Conservation (phyloP, 2,329 filamentous ascomycete species). For the Fusarium longipes region DNA sequence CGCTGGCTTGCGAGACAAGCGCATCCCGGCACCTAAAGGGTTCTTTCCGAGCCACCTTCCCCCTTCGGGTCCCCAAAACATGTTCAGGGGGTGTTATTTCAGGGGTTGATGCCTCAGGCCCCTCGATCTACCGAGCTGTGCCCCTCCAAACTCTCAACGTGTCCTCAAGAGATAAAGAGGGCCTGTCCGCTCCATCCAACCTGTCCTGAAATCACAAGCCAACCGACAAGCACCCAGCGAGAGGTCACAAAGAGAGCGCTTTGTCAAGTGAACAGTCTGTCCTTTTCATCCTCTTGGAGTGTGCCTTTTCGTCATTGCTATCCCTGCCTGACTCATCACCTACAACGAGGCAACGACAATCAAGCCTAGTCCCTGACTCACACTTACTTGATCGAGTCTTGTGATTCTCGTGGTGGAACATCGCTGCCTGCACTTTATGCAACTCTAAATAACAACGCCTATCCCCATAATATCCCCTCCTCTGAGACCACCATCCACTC, state of each 20-base stretch:
- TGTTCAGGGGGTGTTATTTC: conserved; percentile 32
- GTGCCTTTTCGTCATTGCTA: conserved; percentile 29
- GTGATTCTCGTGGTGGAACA: conserved; percentile 30
- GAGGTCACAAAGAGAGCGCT: conserved; percentile 31
- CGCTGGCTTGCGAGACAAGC: conserved; percentile 9
- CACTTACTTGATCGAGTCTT: conserved; percentile 38
- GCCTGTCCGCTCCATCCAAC: conserved; percentile 40
- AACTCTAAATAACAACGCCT: conserved; percentile 3
- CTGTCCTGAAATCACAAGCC: conserved; percentile 32
- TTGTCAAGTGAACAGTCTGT: conserved; percentile 45
- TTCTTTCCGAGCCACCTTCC: conserved; percentile 27
- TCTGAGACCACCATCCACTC: conserved; percentile 9
- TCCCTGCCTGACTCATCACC: conserved; percentile 41
- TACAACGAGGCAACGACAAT: conserved; percentile 26
- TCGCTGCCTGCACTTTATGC: conserved; percentile 29
- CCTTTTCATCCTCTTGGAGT: conserved; percentile 40
- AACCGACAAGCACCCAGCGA: conserved; percentile 31
- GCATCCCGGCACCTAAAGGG: conserved; percentile 31
- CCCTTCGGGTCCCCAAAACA: conserved; percentile 21
- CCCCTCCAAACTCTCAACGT: conserved; percentile 45
- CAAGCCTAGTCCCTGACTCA: conserved; percentile 41
- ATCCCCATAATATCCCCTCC: conserved; percentile 13
- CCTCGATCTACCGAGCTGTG: conserved; percentile 5
- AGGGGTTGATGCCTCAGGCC: conserved; percentile 50
- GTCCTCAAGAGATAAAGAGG: conserved; percentile 54